Conservation (phyloP, 176 grass and related monocot species). For the Raddia guianensis region DNA sequence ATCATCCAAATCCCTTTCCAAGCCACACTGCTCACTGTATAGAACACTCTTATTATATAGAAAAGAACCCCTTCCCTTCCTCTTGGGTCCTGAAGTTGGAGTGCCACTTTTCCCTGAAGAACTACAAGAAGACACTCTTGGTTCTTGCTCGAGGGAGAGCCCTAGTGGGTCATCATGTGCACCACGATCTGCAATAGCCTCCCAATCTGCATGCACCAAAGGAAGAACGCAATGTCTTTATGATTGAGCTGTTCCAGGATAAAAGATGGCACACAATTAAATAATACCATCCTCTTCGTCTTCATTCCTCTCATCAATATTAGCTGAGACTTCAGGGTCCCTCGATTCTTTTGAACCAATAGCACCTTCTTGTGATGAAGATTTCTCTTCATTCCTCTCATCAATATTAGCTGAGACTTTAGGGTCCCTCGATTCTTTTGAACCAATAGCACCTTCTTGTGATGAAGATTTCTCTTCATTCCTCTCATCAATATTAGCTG, state of each 20-base stretch:
- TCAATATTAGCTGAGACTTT: constrained; percentile 24
- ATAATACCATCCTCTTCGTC: constrained; percentile 69
- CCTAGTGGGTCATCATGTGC: constrained; percentile 36
- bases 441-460: constrained; percentile 30
- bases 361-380: constrained; percentile 38
- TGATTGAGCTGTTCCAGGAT: background rate
- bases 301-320: constrained; percentile 26
- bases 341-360: constrained; percentile 27
- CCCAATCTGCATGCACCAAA: constrained; percentile 72
- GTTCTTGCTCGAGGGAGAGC: constrained; percentile 34
- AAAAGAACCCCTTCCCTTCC: constrained; percentile 87
- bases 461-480: constrained; percentile 24
- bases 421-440: constrained; percentile 40
- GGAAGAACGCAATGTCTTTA: constrained; percentile 21
- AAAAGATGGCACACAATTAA: background rate
- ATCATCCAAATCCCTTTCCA: constrained; percentile 43
- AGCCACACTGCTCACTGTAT: constrained; percentile 72
- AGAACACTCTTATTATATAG: constrained; percentile 81
- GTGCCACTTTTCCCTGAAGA: constrained; percentile 43
- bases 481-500: constrained; percentile 10
- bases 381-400: constrained; percentile 11
- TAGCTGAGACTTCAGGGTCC: constrained; percentile 36
- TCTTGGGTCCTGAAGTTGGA: constrained; percentile 56
- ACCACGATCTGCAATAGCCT: constrained; percentile 65
- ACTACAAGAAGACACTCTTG: constrained; percentile 36